Evolutionary conservation across 495 filamentous ascomycete genomes (phyloP).

Genomic region (Hyaloscypha hepaticicola): DNA sequence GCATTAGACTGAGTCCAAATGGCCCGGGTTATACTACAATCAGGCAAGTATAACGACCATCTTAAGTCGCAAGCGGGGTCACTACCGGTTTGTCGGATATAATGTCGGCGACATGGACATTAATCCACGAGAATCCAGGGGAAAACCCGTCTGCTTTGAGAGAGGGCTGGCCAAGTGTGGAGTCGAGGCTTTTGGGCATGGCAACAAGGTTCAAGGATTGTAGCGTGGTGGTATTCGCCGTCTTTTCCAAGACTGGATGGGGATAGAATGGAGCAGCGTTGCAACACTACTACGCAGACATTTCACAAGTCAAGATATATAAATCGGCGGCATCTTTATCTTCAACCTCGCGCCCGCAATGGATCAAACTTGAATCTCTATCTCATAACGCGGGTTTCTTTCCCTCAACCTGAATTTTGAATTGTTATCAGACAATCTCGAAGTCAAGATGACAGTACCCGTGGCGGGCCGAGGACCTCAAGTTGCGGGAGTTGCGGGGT

Average conservation of each 20-base stretch:
- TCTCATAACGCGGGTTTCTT: too few species aligned
- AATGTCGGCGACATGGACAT: not conserved
- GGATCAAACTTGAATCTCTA: too few species aligned
- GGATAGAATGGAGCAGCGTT: too few species aligned
- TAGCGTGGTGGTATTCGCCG: not conserved
- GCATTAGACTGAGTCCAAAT: too few species aligned
- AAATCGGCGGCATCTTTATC: too few species aligned
- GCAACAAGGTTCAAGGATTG: not conserved
- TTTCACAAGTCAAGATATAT: too few species aligned
- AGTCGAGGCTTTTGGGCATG: not conserved
- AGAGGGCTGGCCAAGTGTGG: not conserved
- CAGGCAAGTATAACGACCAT: not conserved
- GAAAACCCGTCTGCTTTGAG: not conserved
- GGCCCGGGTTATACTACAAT: not conserved
- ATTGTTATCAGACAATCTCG: not conserved
- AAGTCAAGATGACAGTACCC: not conserved
- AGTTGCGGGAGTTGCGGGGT: conserved; percentile 25
- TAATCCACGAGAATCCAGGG: not conserved
- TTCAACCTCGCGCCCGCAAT: too few species aligned
- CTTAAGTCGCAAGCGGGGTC: not conserved
- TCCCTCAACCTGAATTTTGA: not conserved
- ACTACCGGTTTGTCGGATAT: not conserved
- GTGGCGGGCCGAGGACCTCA: conserved; percentile 23
- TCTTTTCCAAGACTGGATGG: too few species aligned
- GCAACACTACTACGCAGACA: too few species aligned